A percentile compares a stretch with the other conserved stretches of the same genome.
Evolutionary conservation across 306 rosid species (phyloP).

Genomic region (Fragaria vesca): DNA sequence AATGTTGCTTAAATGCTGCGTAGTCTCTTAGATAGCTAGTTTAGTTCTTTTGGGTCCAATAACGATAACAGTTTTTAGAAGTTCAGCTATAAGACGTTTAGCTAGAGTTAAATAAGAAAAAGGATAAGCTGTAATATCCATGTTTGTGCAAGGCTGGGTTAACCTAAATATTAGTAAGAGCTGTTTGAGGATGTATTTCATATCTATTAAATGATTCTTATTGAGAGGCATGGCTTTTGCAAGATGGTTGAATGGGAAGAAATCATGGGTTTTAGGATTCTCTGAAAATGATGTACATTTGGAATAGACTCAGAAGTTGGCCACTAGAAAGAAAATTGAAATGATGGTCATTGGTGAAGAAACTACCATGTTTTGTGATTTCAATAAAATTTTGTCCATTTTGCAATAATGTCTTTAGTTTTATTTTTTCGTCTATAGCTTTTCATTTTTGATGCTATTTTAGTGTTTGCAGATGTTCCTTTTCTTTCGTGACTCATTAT

Average conservation of each 20-base stretch:
- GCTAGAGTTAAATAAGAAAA: background rate
- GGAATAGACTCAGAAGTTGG: background rate
- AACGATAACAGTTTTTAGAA: background rate
- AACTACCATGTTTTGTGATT: background rate
- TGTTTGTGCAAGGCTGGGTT: background rate
- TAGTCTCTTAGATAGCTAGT: background rate
- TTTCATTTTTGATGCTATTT: background rate
- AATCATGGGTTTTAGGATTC: background rate
- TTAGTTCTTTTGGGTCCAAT: conserved; percentile 1
- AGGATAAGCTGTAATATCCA: background rate
- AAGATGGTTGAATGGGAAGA: background rate
- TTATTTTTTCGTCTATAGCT: background rate
- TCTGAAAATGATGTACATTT: background rate
- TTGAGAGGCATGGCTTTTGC: background rate
- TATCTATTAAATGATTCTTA: background rate
- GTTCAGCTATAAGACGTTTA: background rate
- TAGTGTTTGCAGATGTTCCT: background rate
- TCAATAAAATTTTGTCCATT: background rate
- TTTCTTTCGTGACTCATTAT: conserved; percentile 2
- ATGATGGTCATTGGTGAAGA: conserved; percentile 4
- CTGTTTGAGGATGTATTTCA: background rate
- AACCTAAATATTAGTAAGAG: background rate
- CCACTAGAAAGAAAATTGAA: background rate
- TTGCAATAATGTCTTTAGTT: background rate
- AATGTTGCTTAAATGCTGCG: background rate